phyloP scores from a whole-genome alignment of 305 asterid species.

The Fraxinus ornus region DNA sequence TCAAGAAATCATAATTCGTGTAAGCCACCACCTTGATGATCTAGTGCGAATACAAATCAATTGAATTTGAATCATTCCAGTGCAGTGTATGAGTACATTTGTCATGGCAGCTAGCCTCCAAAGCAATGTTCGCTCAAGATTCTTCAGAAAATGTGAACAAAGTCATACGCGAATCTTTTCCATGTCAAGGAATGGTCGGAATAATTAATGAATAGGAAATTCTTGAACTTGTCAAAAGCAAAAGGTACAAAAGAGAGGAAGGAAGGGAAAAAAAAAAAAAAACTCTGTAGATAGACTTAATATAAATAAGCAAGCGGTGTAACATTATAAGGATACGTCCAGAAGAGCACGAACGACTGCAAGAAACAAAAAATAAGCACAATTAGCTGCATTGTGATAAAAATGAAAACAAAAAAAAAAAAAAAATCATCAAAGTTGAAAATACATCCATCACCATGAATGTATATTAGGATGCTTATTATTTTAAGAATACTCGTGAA shows the following conservation, averaged over 20 bases:
- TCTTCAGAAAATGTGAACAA: conserved; percentile 86
- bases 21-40: background rate
- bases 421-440: background rate
- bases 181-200: conserved; percentile 54
- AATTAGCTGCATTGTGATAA: conserved; percentile 16
- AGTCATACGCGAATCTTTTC: conserved; percentile 77
- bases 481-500: background rate
- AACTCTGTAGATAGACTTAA: background rate
- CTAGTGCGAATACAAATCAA: background rate
- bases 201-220: background rate
- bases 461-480: background rate
- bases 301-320: background rate
- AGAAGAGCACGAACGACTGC: conserved; percentile 97
- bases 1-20: background rate
- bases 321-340: conserved; percentile 78
- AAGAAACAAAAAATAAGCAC: conserved; percentile 32
- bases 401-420: background rate
- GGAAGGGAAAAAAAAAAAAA: background rate
- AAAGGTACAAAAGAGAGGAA: background rate
- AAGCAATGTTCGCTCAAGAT: background rate
- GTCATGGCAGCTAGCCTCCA: conserved; percentile 19
- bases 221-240: background rate
- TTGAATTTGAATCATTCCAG: background rate
- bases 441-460: background rate
- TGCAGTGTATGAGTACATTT: background rate